Evolutionary conservation across 2,329 filamentous ascomycete genomes (phyloP).

Genomic region (Leptoxyphium fumago): DNA sequence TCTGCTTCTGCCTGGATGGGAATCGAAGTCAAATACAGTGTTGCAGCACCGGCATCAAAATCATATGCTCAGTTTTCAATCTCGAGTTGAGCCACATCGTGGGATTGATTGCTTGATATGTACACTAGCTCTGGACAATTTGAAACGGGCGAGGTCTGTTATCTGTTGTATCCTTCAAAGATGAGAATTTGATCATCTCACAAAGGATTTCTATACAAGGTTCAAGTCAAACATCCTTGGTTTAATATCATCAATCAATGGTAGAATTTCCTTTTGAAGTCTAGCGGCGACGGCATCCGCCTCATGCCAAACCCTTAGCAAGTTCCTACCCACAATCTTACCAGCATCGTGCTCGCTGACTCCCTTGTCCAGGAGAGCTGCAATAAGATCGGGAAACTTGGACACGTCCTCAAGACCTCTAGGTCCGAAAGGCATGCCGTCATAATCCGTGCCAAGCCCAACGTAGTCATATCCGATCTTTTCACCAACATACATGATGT

Average conservation of each 20-base stretch:
- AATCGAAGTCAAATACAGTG: too few relatives aligned
- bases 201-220: too few relatives aligned
- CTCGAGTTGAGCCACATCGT: too few relatives aligned
- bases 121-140: too few relatives aligned
- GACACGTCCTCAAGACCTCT: conserved; percentile 70
- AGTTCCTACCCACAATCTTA: conserved; percentile 65
- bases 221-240: too few relatives aligned
- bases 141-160: too few relatives aligned
- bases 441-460: conserved; percentile 79
- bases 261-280: conserved; percentile 40
- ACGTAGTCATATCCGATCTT: conserved; percentile 78
- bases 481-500: conserved; percentile 70
- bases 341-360: conserved; percentile 58
- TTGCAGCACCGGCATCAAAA: too few relatives aligned
- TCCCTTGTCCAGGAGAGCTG: conserved; percentile 57
- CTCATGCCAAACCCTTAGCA: conserved; percentile 70
- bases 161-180: too few relatives aligned
- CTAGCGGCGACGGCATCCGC: conserved; percentile 56
- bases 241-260: conserved; percentile 29
- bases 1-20: too few relatives aligned
- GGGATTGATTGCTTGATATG: too few relatives aligned
- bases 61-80: too few relatives aligned
- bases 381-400: conserved; percentile 65
- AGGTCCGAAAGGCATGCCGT: conserved; percentile 56
- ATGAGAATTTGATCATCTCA: too few relatives aligned